A percentile compares a stretch with the other conserved stretches of the same genome.
Evolutionary conservation across 192 early-diverging fungal species (phyloP).

Genomic region (Neocallimastix lanati): DNA sequence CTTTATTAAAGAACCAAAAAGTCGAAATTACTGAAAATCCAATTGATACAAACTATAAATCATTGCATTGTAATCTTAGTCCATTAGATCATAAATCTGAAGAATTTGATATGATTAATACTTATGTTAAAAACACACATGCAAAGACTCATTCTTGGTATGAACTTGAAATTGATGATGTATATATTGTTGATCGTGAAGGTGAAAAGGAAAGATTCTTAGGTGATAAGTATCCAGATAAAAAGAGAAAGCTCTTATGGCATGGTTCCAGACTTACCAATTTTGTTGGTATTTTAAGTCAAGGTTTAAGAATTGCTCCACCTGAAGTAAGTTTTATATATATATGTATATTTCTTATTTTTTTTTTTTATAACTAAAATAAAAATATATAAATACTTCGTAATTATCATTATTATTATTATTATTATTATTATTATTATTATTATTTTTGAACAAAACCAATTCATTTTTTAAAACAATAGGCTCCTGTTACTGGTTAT

Average conservation of each 20-base stretch:
- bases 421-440: not conserved
- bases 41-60: constrained; percentile 34
- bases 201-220: constrained; percentile 34
- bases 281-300: constrained; percentile 53
- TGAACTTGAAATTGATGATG: constrained; percentile 18
- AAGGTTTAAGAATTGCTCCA: constrained; percentile 46
- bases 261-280: constrained; percentile 61
- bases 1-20: constrained; percentile 24
- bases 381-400: too few species aligned
- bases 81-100: constrained; percentile 29
- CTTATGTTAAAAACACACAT: constrained; percentile 45
- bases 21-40: constrained; percentile 21
- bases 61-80: constrained; percentile 28
- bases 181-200: constrained; percentile 34
- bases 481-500: constrained; percentile 13
- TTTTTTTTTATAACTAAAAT: too few species aligned
- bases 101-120: constrained; percentile 31
- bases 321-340: constrained; percentile 42
- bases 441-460: too few species aligned
- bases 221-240: constrained; percentile 12
- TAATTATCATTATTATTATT: not conserved
- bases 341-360: not conserved
- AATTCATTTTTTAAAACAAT: not conserved
- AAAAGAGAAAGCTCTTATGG: constrained; percentile 59
- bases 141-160: constrained; percentile 29